Evolutionary conservation across 352 stramenopile genomes (phyloP).

Genomic region (Pythium rishiriense): DNA sequence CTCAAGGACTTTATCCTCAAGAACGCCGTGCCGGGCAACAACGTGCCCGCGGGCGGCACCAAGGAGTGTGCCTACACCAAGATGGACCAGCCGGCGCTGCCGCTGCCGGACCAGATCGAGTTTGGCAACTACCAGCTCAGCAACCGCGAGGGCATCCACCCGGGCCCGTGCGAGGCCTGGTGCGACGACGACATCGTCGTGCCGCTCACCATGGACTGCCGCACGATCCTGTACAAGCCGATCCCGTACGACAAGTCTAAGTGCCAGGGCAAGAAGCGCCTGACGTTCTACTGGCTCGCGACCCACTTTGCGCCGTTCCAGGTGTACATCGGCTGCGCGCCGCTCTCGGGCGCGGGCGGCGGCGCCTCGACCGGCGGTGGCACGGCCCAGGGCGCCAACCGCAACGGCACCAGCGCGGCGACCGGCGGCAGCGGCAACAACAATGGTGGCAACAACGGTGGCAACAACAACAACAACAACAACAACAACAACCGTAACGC

Average conservation of each 20-base stretch:
- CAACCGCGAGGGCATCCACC: slow-evolving; percentile 18
- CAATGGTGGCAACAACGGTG: neutral
- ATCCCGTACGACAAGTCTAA: slow-evolving; percentile 40
- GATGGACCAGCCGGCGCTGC: neutral
- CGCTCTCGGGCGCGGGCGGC: neutral
- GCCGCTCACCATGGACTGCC: slow-evolving; percentile 39
- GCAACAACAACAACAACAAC: neutral
- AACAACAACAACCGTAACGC: neutral
- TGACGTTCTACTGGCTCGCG: slow-evolving; percentile 57
- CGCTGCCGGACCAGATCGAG: slow-evolving; percentile 17
- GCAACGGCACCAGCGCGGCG: neutral
- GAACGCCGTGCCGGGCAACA: slow-evolving; percentile 4
- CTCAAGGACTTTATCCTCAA: slow-evolving; percentile 21
- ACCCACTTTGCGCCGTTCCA: slow-evolving; percentile 51
- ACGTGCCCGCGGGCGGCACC: neutral
- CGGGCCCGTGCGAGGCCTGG: slow-evolving; percentile 46
- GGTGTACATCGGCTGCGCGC: slow-evolving; percentile 36
- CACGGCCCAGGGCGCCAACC: neutral
- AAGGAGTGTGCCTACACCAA: slow-evolving; percentile 13
- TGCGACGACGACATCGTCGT: slow-evolving; percentile 46
- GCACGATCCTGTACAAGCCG: slow-evolving; percentile 3
- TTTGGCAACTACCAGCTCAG: slow-evolving; percentile 9
- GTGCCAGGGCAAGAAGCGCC: slow-evolving; percentile 36
- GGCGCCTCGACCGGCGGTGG: neutral
- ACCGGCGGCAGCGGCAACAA: neutral